Evolutionary conservation across 768 basidiomycete genomes (phyloP), one percentile per base, ranked within the genome.

Genomic region (Hygrocybe punicea): DNA sequence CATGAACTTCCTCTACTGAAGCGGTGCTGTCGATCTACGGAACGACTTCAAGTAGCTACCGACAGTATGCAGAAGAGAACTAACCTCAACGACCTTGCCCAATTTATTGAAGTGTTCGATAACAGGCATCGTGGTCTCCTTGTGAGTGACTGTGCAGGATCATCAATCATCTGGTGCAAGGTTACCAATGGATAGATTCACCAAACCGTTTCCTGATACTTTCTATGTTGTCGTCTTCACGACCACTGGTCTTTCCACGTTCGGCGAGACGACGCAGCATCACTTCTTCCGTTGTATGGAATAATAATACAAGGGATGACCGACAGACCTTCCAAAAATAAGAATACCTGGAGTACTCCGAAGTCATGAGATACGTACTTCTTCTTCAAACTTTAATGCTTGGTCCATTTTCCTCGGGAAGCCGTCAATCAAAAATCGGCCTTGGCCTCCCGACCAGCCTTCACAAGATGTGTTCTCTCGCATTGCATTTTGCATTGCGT

Each of bases 341-440:
- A 21, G 17, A 35, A 56, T 62, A 53, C 13, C 25, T 49, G 50
- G 48, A 42, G 33, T 35, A 9, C 48, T 40, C 35, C 14, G 9
- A 17, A 36, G 56, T 39, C 21, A 42, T 51, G 53, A 17, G 37
- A 39, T 21, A 51, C 42, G 17, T 62, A 93, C 96, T 47, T 85
- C 79, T 63, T 89, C 78, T 65, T 98, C 96, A 67, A 98, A 99
- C 69, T 86, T 85, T 65, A 87, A 58, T 0, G 95, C 96, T 73
- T 99, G 97, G 69, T 99, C 97, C 93, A 98, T 94, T 79, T 98
- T 94, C 59, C 96, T 83, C 54, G 96, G 97, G 74, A 98, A 98
- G 1, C 96, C 97, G 61, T 99, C 96, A 60, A 99, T 86, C 64
- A 98, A 79, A 79, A 98, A 99, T 46, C 93, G 85, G 34, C 91